These are phyloP conservation scores for Candida ficus DNA, from an alignment of 805 yeast species.

Conservation along the genomic window DNA sequence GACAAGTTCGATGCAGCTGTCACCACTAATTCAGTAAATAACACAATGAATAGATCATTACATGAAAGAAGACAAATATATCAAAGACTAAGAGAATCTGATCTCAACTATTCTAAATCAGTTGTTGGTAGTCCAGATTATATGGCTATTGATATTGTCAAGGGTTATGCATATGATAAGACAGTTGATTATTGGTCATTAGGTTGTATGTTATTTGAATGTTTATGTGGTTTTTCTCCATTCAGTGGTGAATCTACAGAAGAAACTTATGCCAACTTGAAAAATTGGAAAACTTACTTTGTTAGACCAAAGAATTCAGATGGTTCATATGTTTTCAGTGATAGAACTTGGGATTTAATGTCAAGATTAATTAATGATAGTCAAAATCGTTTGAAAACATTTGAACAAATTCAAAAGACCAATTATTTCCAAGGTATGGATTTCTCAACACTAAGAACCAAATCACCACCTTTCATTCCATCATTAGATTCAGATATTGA, in stretches of 20 bases:
- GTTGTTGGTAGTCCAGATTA: slow-evolving; percentile 98
- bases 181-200: slow-evolving; percentile 99
- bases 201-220: slow-evolving; percentile 96
- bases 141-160: slow-evolving; percentile 94
- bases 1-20: slow-evolving; percentile 73
- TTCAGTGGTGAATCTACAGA: slow-evolving; percentile 91
- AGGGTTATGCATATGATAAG: slow-evolving; percentile 84
- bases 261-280: slow-evolving; percentile 90
- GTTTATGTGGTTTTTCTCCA: slow-evolving; percentile 95
- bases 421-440: slow-evolving; percentile 81
- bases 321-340: slow-evolving; percentile 89
- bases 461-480: slow-evolving; percentile 93
- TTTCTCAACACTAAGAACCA: slow-evolving; percentile 63
- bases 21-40: slow-evolving; percentile 35
- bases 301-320: slow-evolving; percentile 88
- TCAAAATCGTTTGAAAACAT: slow-evolving; percentile 63
- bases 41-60: slow-evolving; percentile 61
- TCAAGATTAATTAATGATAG: slow-evolving; percentile 78
- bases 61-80: slow-evolving; percentile 85
- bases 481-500: slow-evolving; percentile 95
- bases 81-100: slow-evolving; percentile 66
- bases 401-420: slow-evolving; percentile 75
- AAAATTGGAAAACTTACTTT: slow-evolving; percentile 86
- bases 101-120: slow-evolving; percentile 85
- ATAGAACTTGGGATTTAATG: slow-evolving; percentile 91